phyloP scores from a whole-genome alignment of 1,284 basidiomycete genomes.

The Moesziomyces aphidis region DNA sequence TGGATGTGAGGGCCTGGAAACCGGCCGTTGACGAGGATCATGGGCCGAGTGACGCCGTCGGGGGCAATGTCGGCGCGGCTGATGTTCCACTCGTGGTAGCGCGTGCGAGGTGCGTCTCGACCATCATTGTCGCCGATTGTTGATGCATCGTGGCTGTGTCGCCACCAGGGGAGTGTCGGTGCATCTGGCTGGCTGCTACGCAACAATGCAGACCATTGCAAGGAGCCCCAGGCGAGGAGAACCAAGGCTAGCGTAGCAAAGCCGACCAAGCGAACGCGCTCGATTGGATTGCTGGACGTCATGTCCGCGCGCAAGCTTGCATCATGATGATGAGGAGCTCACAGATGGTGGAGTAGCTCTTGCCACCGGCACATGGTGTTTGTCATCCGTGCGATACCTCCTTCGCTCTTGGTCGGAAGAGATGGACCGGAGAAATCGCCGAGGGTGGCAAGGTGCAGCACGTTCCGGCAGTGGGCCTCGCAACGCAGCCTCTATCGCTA shows the following conservation, averaged over 20 bases:
- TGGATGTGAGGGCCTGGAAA: slow-evolving; percentile 46
- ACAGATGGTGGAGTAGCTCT: no score
- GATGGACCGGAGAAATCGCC: no score
- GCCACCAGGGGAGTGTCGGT: neutral
- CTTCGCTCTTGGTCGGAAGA: no score
- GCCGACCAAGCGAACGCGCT: no score
- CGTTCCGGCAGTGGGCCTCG: no score
- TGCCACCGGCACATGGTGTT: no score
- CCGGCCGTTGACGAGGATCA: slow-evolving; percentile 45
- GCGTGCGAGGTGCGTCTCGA: slow-evolving; percentile 7
- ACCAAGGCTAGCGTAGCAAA: neutral
- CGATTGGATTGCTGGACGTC: no score
- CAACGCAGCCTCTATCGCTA: no score
- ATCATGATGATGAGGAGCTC: neutral
- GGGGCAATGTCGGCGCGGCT: slow-evolving; percentile 27
- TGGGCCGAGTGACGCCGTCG: slow-evolving; percentile 37
- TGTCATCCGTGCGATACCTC: no score
- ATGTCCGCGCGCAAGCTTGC: neutral
- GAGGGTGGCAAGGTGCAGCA: no score
- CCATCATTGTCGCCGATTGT: no score
- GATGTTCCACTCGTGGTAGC: slow-evolving; percentile 42
- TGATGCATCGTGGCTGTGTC: neutral
- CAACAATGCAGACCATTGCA: slow-evolving; percentile 7
- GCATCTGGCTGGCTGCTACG: neutral
- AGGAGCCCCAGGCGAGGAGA: slow-evolving; percentile 2